A percentile compares a stretch with the other conserved stretches of the same genome.
phyloP scores from a whole-genome alignment of 441 rosid species.

The Bocquillonia castaneifolia region DNA sequence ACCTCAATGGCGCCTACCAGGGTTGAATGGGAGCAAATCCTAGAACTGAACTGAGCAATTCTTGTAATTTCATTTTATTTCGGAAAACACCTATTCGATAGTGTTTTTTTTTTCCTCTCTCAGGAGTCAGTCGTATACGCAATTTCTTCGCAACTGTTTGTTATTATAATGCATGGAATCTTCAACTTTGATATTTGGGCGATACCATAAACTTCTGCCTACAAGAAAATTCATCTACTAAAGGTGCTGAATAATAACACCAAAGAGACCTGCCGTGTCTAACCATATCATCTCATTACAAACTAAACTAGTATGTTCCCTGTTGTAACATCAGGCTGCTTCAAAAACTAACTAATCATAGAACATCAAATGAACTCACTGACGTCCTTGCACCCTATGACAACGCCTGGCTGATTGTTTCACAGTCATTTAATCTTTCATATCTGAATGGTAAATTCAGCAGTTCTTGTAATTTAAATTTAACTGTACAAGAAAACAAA shows the following conservation, averaged over 20 bases:
- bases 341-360: background rate
- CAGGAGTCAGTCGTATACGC: no score
- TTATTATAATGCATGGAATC: background rate
- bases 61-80: slow-evolving; percentile 16
- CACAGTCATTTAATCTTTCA: background rate
- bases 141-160: background rate
- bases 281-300: background rate
- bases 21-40: slow-evolving; percentile 17
- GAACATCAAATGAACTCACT: background rate
- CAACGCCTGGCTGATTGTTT: background rate
- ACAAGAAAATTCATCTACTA: background rate
- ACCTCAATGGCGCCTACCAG: slow-evolving; percentile 47
- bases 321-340: no score
- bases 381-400: background rate
- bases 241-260: background rate
- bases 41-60: background rate
- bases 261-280: background rate
- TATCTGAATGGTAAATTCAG: background rate
- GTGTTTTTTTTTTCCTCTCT: background rate
- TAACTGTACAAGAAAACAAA: background rate
- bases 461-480: background rate
- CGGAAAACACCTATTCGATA: slow-evolving; percentile 4
- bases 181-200: background rate
- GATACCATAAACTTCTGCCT: background rate
- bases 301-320: background rate